These are phyloP conservation scores for Penicillium sclerotigenum DNA, from an alignment of 2,329 filamentous ascomycete species.

Conservation along the genomic window DNA sequence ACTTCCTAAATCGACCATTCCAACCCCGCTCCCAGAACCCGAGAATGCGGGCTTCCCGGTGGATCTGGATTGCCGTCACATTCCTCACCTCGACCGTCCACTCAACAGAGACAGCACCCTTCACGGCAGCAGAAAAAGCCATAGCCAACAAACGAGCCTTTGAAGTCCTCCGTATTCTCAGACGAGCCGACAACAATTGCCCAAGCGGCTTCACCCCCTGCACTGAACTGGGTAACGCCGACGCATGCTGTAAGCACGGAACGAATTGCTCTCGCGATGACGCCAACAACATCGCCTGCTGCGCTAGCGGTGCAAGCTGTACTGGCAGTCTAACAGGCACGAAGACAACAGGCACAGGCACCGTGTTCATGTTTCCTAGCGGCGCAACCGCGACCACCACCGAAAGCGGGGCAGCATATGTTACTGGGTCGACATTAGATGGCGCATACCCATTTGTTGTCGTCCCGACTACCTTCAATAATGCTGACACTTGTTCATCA, in stretches of 20 bases:
- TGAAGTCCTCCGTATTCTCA: slow-evolving; percentile 33
- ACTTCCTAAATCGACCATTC: not conserved
- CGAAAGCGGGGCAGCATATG: slow-evolving; percentile 1
- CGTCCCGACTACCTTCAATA: slow-evolving; percentile 53
- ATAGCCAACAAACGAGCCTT: slow-evolving; percentile 27
- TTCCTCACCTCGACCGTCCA: slow-evolving; percentile 31
- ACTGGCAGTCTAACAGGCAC: slow-evolving; percentile 52
- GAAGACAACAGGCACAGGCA: slow-evolving; percentile 19
- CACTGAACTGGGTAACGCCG: slow-evolving; percentile 50
- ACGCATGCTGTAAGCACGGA: slow-evolving; percentile 54
- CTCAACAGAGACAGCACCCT: slow-evolving; percentile 31
- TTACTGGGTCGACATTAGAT: slow-evolving; percentile 44
- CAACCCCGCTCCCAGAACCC: slow-evolving; percentile 5
- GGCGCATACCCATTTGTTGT: slow-evolving; percentile 53
- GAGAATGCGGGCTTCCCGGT: slow-evolving; percentile 36
- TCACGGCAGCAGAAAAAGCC: slow-evolving; percentile 26
- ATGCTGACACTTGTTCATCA: slow-evolving; percentile 51
- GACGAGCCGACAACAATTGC: slow-evolving; percentile 43
- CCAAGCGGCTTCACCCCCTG: slow-evolving; percentile 54
- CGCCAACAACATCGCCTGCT: slow-evolving; percentile 60
- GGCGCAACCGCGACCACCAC: slow-evolving; percentile 33
- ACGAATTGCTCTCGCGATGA: slow-evolving; percentile 56
- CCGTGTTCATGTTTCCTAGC: slow-evolving; percentile 37
- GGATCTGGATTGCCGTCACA: slow-evolving; percentile 33
- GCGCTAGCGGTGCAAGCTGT: slow-evolving; percentile 56